Evolutionary conservation across 345 rosid genomes (phyloP).

Genomic region (Rhizophora apiculata): DNA sequence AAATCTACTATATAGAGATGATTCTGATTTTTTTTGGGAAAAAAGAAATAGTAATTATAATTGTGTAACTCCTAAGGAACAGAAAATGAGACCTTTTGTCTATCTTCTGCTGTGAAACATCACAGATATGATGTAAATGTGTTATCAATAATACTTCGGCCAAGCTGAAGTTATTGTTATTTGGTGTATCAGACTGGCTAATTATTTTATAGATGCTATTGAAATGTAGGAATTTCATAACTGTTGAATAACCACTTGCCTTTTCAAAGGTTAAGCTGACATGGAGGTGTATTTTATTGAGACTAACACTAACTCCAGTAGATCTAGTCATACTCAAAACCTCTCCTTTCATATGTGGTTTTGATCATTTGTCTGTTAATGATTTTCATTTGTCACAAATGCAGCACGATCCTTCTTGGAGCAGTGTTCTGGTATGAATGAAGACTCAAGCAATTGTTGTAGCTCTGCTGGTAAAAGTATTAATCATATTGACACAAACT

Average conservation of each 20-base stretch:
- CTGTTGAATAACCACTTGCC: too few species aligned
- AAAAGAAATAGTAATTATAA: too few species aligned
- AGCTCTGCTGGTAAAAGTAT: conserved; percentile 17
- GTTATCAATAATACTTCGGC: neutral
- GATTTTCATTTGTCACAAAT: conserved; percentile 22
- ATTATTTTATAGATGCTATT: neutral
- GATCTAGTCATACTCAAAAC: neutral
- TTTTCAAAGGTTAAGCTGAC: too few species aligned
- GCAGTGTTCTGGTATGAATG: conserved; percentile 56
- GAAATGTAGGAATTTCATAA: neutral
- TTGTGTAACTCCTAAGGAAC: neutral
- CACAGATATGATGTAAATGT: neutral
- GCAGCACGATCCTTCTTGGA: conserved; percentile 69
- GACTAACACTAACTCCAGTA: too few species aligned
- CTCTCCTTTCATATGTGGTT: neutral
- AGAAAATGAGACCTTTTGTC: neutral
- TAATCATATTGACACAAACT: conserved; percentile 23
- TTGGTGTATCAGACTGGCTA: neutral
- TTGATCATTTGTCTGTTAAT: conserved; percentile 8
- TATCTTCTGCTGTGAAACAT: neutral
- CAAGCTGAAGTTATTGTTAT: neutral
- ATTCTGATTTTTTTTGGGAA: too few species aligned
- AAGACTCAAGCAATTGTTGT: conserved; percentile 23
- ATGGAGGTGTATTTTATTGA: too few species aligned
- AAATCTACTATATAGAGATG: too few species aligned